phyloP scores from a whole-genome alignment of 139 green algal species.

The Haematococcus lacustris region DNA sequence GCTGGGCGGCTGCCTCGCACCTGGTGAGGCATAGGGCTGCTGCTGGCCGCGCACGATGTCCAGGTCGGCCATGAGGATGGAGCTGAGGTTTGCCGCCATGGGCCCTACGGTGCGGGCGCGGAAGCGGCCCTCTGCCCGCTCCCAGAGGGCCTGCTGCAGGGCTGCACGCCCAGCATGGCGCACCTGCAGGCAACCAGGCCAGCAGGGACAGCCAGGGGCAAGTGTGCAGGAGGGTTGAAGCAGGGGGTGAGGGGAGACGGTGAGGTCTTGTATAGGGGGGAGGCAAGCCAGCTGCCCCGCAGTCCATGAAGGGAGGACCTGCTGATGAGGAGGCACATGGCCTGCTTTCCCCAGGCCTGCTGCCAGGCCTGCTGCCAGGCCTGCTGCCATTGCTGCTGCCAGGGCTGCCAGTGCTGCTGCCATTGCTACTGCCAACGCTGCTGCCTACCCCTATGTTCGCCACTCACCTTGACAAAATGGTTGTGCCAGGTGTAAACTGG shows the following conservation, averaged over 20 bases:
- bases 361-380: too few species aligned
- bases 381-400: too few species aligned
- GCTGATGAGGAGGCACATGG: not conserved
- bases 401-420: too few species aligned
- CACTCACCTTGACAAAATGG: slow-evolving; percentile 25
- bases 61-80: slow-evolving; percentile 23
- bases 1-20: too few species aligned
- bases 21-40: slow-evolving; percentile 9
- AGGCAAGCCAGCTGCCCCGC: not conserved
- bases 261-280: too few species aligned
- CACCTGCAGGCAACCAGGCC: slow-evolving; percentile 2
- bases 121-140: slow-evolving; percentile 20
- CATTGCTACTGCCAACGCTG: too few species aligned
- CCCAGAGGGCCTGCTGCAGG: slow-evolving; percentile 27
- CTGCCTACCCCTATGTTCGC: too few species aligned
- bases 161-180: slow-evolving; percentile 22
- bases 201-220: too few species aligned
- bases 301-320: not conserved
- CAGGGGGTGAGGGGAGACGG: not conserved
- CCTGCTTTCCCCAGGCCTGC: not conserved
- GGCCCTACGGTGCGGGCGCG: slow-evolving; percentile 20
- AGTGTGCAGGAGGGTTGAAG: too few species aligned
- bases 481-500: slow-evolving; percentile 46
- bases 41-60: slow-evolving; percentile 10
- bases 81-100: slow-evolving; percentile 19